phyloP scores from a whole-genome alignment of 2,329 filamentous ascomycete species.

The Berkeleyomyces rouxiae region DNA sequence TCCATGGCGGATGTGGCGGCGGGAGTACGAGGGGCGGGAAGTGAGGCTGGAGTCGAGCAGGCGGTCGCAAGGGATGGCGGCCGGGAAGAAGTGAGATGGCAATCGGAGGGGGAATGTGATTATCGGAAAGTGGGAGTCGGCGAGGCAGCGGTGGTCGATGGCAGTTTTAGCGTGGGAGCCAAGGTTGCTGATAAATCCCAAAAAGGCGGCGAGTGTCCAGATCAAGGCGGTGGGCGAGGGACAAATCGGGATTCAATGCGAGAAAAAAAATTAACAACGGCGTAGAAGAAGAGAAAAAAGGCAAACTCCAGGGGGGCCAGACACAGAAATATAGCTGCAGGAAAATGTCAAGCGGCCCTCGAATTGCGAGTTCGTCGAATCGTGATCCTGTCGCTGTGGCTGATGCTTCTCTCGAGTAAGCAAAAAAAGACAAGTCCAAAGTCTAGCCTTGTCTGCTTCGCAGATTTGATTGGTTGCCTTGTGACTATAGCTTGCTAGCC shows the following conservation, averaged over 20 bases:
- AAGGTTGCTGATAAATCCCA: constrained; percentile 8
- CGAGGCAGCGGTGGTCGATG: not conserved
- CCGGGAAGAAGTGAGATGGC: not conserved
- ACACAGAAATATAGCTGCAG: not conserved
- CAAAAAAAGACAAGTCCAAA: not conserved
- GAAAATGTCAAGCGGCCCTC: not conserved
- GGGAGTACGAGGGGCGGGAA: constrained; percentile 15
- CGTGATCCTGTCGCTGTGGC: not conserved
- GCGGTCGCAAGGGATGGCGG: not conserved
- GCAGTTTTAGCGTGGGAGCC: not conserved
- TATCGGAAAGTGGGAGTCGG: not conserved
- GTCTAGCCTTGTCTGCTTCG: not conserved
- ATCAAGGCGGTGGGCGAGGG: not conserved
- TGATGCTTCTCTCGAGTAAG: not conserved
- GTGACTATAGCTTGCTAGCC: not conserved
- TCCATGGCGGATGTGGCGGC: constrained; percentile 28
- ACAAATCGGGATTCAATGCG: not conserved
- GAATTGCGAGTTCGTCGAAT: not conserved
- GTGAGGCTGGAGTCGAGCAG: not conserved
- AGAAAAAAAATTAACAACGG: not conserved
- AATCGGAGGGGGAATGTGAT: not conserved
- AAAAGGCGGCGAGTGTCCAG: not conserved
- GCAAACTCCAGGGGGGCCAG: not conserved
- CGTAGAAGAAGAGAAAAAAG: not conserved
- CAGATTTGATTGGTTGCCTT: not conserved